Evolutionary conservation across 495 filamentous ascomycete species (phyloP), one percentile per base, ranked within the genome.

Genomic region (Penicillium argentinense): DNA sequence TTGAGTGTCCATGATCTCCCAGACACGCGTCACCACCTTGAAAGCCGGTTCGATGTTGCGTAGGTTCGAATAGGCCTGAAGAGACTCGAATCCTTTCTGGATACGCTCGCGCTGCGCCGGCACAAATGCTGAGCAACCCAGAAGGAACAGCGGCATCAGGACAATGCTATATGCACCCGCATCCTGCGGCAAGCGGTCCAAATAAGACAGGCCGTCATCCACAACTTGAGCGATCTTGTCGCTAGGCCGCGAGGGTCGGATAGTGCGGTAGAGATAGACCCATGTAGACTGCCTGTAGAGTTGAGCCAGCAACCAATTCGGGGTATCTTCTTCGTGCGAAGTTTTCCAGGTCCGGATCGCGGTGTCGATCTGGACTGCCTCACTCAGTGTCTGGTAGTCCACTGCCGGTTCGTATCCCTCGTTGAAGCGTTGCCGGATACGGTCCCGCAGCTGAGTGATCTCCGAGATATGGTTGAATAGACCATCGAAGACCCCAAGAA

Each of bases 231-330:
- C 77, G 47, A 95, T 84, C 54, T 85, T 83, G 0, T 79, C 74
- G 54, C 85, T 81, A 11, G 80, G 76, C 16, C 76, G 74, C 3
- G 87, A 90, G 2, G 87, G 86, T 46, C 86, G 83, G 53, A 93
- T 87, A 1, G 91, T 95, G 22, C 91, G 82, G 61, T 86, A 87
- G 0, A 96, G 76, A 58, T 96, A 96, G 4, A 95, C 82, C 89
- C 89, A 95, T 47, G 90, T 88, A 55, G 87, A 89, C 62, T 95
- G 90, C 33, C 89, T 82, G 64, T 96, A 96, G 4, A 96, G 78
- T 47, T 90, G 80, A 1, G 84, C 85, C 22, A 89, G 81, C n/a
- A 76, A 78, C 60, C 83, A 87, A 29, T 91, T 87, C 16, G 82
- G 77, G 17, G 88, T 84, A 9, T 86, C 83, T 6, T 76, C 72